Conservation (phyloP, 352 stramenopile species). For the Thalassiosira mediterranea region DNA sequence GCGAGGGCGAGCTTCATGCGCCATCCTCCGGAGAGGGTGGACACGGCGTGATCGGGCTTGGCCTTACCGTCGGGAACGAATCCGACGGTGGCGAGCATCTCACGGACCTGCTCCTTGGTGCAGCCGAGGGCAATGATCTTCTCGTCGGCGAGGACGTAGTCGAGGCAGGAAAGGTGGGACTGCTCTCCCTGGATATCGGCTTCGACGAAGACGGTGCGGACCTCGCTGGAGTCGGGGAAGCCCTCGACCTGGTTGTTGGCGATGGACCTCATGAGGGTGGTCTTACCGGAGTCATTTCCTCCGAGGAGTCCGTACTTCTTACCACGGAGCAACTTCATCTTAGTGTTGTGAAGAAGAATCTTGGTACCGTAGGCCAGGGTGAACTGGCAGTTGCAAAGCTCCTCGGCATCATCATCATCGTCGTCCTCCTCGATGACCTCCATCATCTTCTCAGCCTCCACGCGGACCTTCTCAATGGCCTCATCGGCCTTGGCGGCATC, state of each 20-base stretch:
- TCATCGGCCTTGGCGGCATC: constrained; percentile 82
- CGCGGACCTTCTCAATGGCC: constrained; percentile 76
- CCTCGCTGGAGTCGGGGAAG: constrained; percentile 87
- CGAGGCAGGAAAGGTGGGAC: constrained; percentile 87
- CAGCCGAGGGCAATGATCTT: constrained; percentile 82
- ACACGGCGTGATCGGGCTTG: constrained; percentile 92
- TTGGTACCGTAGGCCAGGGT: constrained; percentile 96
- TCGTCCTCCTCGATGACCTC: constrained; percentile 93
- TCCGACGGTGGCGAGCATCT: constrained; percentile 87
- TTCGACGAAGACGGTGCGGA: constrained; percentile 96
- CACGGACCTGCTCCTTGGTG: background rate
- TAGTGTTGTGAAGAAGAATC: constrained; percentile 95
- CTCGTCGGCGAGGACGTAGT: constrained; percentile 90
- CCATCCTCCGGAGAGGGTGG: constrained; percentile 93
- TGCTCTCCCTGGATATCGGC: constrained; percentile 92
- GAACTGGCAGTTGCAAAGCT: constrained; percentile 99
- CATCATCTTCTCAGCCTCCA: constrained; percentile 93
- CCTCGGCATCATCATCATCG: constrained; percentile 95
- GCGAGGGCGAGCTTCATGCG: constrained; percentile 96
- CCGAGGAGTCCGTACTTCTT: constrained; percentile 95
- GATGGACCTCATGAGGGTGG: constrained; percentile 93
- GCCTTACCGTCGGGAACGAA: constrained; percentile 94
- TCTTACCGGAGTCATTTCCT: constrained; percentile 95
- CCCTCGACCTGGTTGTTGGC: constrained; percentile 93
- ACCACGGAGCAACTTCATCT: constrained; percentile 92